Evolutionary conservation across 805 yeast genomes (phyloP), one percentile per base, ranked within the genome.

Genomic region (Candida endomychidarum): DNA sequence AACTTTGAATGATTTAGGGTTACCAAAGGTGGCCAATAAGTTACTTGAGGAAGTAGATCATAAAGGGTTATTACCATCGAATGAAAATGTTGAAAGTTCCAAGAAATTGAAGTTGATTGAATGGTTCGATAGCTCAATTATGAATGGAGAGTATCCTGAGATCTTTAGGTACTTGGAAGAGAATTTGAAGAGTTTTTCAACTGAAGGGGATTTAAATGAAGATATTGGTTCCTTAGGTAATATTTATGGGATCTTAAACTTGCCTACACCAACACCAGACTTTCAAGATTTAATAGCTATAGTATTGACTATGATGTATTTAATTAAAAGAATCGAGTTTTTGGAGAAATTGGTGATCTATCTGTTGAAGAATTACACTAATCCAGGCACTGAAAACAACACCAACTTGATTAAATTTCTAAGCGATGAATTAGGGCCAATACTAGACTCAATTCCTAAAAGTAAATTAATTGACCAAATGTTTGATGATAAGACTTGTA

Each of bases 401-500:
- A 42, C 37, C 16, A 26, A 30, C 17, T 34, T 57, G n/a, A 41
- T 60, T n/a, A 49, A 51, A 17, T 58, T 47, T 36, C 45, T 61
- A 31, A 47, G 57, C 16, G 57, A 57, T 34, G 51, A 57, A 14
- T 36, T 61, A 37, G 45, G 56, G 24, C 66, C 66, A 0, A 36
- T 60, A 12, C 44, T 61, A 17, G 65, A 61, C 32, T 45, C 55
- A 3, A 34, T 56, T n/a, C 25, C 40, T 2, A 38, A 35, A 19
- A 30, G 34, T 21, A 24, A 38, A 6, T 8, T 34, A 8, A 12
- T 47, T 2, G 29, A 20, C 7, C n/a, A 39, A 5, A 20, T 53
- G 5, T 48, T 58, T 23, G 54, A 52, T 35, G 23, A 26, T 12
- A 38, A 41, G 9, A 27, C 56, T 3, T 12, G 51, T 14, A 8